A percentile compares a stretch with the other conserved stretches of the same genome.
phyloP scores from a whole-genome alignment of 768 basidiomycete species.

The Porphyrellus cyaneotinctus region DNA sequence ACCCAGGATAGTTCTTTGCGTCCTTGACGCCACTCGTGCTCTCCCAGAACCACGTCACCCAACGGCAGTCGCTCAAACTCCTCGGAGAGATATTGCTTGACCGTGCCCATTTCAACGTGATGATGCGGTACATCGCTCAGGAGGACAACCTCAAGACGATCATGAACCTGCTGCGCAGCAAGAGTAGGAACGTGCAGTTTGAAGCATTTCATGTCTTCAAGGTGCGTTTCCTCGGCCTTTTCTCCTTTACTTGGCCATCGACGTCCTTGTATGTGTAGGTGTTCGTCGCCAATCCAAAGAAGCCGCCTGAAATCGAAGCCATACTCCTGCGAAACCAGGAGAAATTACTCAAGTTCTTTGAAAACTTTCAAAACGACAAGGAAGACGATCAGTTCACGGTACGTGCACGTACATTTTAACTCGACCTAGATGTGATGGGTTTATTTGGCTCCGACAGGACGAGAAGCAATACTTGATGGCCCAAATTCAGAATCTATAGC shows the following conservation, averaged over 20 bases:
- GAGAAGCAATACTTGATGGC: conserved; percentile 95
- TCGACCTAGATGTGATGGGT: too few relatives aligned
- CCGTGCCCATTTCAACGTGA: conserved; percentile 95
- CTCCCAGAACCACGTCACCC: conserved; percentile 95
- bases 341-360: conserved; percentile 85
- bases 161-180: conserved; percentile 97
- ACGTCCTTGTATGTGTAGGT: conserved; percentile 46
- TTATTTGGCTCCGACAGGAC: conserved; percentile 41
- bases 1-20: conserved; percentile 73
- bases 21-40: conserved; percentile 90
- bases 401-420: conserved; percentile 22
- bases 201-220: conserved; percentile 99
- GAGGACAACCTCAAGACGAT: conserved; percentile 99
- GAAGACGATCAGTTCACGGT: conserved; percentile 97
- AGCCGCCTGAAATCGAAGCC: conserved; percentile 88
- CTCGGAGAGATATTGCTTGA: conserved; percentile 97
- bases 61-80: conserved; percentile 95
- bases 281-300: conserved; percentile 99
- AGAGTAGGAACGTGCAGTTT: conserved; percentile 99
- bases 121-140: conserved; percentile 94
- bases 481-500: conserved; percentile 68
- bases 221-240: conserved; percentile 43
- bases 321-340: conserved; percentile 93
- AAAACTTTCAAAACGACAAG: conserved; percentile 95
- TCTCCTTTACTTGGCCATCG: background rate